phyloP scores from a whole-genome alignment of 352 stramenopile species.

The Pythium rishiriense region DNA sequence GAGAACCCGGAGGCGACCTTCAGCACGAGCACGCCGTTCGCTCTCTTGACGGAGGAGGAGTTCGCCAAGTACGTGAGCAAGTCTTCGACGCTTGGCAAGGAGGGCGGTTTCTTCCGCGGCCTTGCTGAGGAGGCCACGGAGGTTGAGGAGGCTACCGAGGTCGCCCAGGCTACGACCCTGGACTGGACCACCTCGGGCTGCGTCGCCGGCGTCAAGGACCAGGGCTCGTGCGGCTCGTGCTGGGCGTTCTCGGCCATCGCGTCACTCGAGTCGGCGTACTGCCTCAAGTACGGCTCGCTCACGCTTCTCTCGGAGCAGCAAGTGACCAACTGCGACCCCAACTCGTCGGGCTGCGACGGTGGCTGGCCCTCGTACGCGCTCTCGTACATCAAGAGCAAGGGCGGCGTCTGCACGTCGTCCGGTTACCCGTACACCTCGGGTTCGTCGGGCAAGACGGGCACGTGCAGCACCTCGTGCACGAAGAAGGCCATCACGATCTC shows the following conservation, averaged over 20 bases:
- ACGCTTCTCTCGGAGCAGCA: constrained; percentile 91
- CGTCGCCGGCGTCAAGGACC: constrained; percentile 91
- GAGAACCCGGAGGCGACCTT: constrained; percentile 62
- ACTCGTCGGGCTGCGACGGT: constrained; percentile 88
- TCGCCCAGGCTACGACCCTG: constrained; percentile 2
- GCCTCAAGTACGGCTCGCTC: constrained; percentile 67
- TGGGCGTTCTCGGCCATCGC: constrained; percentile 96
- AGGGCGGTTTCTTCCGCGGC: constrained; percentile 3
- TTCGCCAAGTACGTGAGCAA: constrained; percentile 51
- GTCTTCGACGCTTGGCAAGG: constrained; percentile 33
- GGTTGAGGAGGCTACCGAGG: constrained; percentile 24
- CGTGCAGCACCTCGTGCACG: constrained; percentile 43
- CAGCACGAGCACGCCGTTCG: constrained; percentile 61
- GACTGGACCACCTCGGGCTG: constrained; percentile 68
- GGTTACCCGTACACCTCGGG: constrained; percentile 83
- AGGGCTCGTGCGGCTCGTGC: constrained; percentile 93
- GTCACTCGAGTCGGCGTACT: constrained; percentile 89
- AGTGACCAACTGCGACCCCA: constrained; percentile 86
- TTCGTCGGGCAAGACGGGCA: constrained; percentile 23
- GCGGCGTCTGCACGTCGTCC: constrained; percentile 78
- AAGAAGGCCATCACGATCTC: constrained; percentile 26
- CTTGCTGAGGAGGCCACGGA: constrained; percentile 1
- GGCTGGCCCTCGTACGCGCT: constrained; percentile 87
- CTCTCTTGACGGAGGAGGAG: constrained; percentile 71
- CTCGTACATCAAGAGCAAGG: constrained; percentile 78